These are phyloP conservation scores for Diutina siamensis DNA, from an alignment of 1,139 yeast species.

Conservation along the genomic window DNA sequence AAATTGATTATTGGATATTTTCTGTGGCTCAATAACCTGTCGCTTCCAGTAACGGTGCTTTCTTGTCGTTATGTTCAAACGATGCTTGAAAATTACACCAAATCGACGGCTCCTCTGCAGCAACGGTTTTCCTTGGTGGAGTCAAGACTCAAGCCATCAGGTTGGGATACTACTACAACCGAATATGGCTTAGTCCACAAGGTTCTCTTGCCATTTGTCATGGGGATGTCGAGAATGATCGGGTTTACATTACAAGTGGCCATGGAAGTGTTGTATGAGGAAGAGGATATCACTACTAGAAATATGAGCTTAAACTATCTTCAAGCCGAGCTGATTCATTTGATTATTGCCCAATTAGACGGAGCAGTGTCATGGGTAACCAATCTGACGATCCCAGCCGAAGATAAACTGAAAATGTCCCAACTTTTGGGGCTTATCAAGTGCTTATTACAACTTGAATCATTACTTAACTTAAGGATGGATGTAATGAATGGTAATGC, in stretches of 20 bases:
- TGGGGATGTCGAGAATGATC: conserved; percentile 43
- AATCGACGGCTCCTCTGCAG: conserved; percentile 4
- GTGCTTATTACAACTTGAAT: conserved; percentile 19
- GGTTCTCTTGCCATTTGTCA: conserved; percentile 33
- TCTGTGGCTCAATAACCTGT: conserved; percentile 53
- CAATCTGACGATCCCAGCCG: no score
- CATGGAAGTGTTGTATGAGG: conserved; percentile 57
- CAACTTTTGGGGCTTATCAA: conserved; percentile 12
- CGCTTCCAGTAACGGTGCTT: conserved; percentile 50
- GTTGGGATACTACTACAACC: background rate
- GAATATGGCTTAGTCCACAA: conserved; percentile 24
- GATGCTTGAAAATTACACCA: conserved; percentile 29
- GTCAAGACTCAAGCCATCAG: conserved; percentile 10
- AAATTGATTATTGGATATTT: conserved; percentile 33
- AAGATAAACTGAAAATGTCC: background rate
- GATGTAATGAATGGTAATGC: conserved; percentile 7
- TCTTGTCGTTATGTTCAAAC: conserved; percentile 56
- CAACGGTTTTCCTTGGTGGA: conserved; percentile 10
- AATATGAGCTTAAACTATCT: conserved; percentile 40
- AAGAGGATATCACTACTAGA: conserved; percentile 62
- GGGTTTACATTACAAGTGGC: conserved; percentile 39
- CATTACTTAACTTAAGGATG: conserved; percentile 15
- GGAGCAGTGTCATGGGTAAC: conserved; percentile 8
- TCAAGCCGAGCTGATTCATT: conserved; percentile 15
- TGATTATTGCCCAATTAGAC: conserved; percentile 14